phyloP scores from a whole-genome alignment of 2,329 filamentous ascomycete genomes.

The Ascosphaera aggregata region DNA sequence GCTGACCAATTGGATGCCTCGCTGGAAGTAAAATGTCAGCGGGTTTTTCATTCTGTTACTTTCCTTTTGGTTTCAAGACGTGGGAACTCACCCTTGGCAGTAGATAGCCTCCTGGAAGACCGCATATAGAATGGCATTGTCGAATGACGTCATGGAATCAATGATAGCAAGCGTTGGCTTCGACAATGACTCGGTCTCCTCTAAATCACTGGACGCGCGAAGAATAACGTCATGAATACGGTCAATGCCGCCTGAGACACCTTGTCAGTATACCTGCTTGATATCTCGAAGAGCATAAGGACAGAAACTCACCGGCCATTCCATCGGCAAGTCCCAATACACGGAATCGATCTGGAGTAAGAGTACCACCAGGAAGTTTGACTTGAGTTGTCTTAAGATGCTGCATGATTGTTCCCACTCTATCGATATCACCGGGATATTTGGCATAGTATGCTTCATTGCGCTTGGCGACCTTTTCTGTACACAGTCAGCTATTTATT shows the following conservation, averaged over 20 bases:
- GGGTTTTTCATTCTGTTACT: conserved; percentile 1
- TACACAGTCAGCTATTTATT: conserved; percentile 6
- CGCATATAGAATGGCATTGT: conserved; percentile 60
- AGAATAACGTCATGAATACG: conserved; percentile 49
- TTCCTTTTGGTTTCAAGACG: not conserved
- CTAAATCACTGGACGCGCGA: conserved; percentile 46
- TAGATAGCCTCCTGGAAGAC: conserved; percentile 78
- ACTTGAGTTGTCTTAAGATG: conserved; percentile 41
- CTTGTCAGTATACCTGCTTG: conserved; percentile 4
- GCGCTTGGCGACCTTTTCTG: conserved; percentile 40
- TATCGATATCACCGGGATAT: conserved; percentile 54
- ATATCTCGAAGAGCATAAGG: not conserved
- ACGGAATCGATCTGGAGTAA: conserved; percentile 54
- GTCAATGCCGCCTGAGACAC: conserved; percentile 39
- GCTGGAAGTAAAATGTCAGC: conserved; percentile 14
- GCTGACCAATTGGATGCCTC: conserved; percentile 51
- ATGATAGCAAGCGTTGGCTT: conserved; percentile 44
- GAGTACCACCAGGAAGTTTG: conserved; percentile 40
- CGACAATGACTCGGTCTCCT: conserved; percentile 52
- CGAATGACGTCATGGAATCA: conserved; percentile 45
- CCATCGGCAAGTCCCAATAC: conserved; percentile 61
- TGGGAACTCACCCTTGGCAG: conserved; percentile 34
- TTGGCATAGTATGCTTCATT: conserved; percentile 67
- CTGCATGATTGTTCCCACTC: conserved; percentile 41
- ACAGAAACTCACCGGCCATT: conserved; percentile 31